Evolutionary conservation across 768 basidiomycete genomes (phyloP), one percentile per base, ranked within the genome.

Genomic region (Leccinum rimulosum): DNA sequence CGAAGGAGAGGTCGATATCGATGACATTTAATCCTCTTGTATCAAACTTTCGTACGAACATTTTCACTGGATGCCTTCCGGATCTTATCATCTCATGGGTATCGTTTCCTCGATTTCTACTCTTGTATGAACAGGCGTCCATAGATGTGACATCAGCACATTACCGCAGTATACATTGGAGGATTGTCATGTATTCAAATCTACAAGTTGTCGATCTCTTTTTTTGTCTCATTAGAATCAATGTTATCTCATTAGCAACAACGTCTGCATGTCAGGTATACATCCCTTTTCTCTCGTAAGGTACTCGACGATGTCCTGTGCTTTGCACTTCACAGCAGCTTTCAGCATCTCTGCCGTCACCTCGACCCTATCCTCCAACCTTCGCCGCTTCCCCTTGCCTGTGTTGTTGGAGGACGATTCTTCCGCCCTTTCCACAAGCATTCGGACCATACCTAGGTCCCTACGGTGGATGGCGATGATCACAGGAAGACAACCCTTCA

Each of bases 1-100:
- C 67, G 91, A 91, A 68, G 91, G 84, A 55, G 92, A 93, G 68
- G 82, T 94, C 66, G 91, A 94, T 74, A 91, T 93, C 74, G 91
- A 94, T 70, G 92, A 93, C 71, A 92, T 94, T 75, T 93, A 82
- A 80, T 57, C 38, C 17, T 56, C 22, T 57, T 61, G 56, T 63
- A 63, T 22, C 64, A 52, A 54, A 25, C 22, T 33, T 38, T 31
- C 64, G 69, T 73, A 54, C 61, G 72, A 17, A n/a, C 36, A 17
- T 25, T 1, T 17, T 15, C 19, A 35, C 40, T 17, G 10, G 17
- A 28, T 52, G 11, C 35, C 6, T 47, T 47, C 4, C 17, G 3
- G n/a, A 48, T 55, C 56, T 15, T 49, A 54, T 65, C 49, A 63
- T 47, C 27, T 43, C 40, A 33, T 28, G 58, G 64, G 63, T 59